phyloP scores from a whole-genome alignment of 1,139 yeast genomes.

The Suhomyces wounanorum region DNA sequence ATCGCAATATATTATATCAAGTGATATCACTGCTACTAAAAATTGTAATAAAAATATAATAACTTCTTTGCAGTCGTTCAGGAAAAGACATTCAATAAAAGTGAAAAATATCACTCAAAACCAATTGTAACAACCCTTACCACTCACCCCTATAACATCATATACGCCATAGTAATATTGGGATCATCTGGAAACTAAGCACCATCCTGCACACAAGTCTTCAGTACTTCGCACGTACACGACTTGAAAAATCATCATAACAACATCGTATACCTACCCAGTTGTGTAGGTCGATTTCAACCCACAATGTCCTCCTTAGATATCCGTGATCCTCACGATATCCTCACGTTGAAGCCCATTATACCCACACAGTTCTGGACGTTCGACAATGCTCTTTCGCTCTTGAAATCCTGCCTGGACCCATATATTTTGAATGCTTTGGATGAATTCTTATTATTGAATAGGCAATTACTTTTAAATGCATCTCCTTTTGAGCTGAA shows the following conservation, averaged over 20 bases:
- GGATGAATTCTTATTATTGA: constrained; percentile 46
- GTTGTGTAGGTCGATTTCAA: constrained; percentile 3
- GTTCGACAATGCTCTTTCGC: constrained; percentile 42
- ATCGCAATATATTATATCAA: no score
- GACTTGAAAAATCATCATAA: constrained; percentile 11
- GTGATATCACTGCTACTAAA: no score
- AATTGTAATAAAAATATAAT: no score
- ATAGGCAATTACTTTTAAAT: constrained; percentile 28
- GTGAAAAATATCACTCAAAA: no score
- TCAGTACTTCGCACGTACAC: not conserved
- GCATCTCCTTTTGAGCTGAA: constrained; percentile 37
- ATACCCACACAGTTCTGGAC: constrained; percentile 47
- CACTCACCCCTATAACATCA: no score
- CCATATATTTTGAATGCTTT: constrained; percentile 41
- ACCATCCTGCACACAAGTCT: not conserved
- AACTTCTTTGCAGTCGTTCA: no score
- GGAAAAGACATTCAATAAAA: no score
- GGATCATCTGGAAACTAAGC: no score
- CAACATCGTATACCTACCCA: constrained; percentile 1
- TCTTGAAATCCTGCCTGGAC: constrained; percentile 35
- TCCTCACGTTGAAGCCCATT: constrained; percentile 31
- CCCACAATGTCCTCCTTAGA: constrained; percentile 8
- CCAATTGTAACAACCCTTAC: no score
- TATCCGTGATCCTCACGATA: constrained; percentile 11
- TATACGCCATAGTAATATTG: no score